Evolutionary conservation across 2,329 filamentous ascomycete species (phyloP).

Genomic region (Kalaharituber pfeilii): DNA sequence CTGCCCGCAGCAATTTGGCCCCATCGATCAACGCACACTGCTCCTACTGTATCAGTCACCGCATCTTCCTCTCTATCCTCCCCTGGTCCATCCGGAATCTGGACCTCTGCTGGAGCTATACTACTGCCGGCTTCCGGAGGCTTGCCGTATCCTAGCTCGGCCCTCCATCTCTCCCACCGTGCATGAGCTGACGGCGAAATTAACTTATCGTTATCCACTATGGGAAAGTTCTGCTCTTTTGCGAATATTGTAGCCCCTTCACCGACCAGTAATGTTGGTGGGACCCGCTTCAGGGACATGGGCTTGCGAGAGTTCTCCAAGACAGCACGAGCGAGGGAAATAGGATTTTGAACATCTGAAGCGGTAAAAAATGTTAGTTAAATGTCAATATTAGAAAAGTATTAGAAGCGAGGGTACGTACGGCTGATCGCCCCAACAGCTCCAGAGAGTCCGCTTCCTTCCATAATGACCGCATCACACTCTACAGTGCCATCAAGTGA

Average conservation of each 20-base stretch:
- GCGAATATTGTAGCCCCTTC: slow-evolving; percentile 79
- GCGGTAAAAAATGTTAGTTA: neutral
- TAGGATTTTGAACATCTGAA: slow-evolving; percentile 78
- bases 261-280: slow-evolving; percentile 79
- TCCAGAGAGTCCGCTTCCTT: slow-evolving; percentile 78
- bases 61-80: slow-evolving; percentile 36
- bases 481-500: slow-evolving; percentile 81
- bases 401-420: slow-evolving; percentile 33
- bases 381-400: neutral
- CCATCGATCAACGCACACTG: slow-evolving; percentile 72
- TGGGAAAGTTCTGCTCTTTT: slow-evolving; percentile 53
- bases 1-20: slow-evolving; percentile 87
- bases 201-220: slow-evolving; percentile 57
- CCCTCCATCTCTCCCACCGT: slow-evolving; percentile 59
- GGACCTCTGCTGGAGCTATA: slow-evolving; percentile 9
- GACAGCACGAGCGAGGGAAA: slow-evolving; percentile 67
- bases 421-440: slow-evolving; percentile 81
- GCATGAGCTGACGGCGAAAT: slow-evolving; percentile 65
- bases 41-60: slow-evolving; percentile 86
- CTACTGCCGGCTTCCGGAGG: slow-evolving; percentile 20
- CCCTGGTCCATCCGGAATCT: neutral
- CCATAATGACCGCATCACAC: slow-evolving; percentile 84
- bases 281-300: slow-evolving; percentile 71
- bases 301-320: slow-evolving; percentile 59
- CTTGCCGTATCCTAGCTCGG: slow-evolving; percentile 29